These are phyloP conservation scores for Noccaea bulbosa DNA, from an alignment of 345 rosid genomes.

Conservation along the genomic window DNA sequence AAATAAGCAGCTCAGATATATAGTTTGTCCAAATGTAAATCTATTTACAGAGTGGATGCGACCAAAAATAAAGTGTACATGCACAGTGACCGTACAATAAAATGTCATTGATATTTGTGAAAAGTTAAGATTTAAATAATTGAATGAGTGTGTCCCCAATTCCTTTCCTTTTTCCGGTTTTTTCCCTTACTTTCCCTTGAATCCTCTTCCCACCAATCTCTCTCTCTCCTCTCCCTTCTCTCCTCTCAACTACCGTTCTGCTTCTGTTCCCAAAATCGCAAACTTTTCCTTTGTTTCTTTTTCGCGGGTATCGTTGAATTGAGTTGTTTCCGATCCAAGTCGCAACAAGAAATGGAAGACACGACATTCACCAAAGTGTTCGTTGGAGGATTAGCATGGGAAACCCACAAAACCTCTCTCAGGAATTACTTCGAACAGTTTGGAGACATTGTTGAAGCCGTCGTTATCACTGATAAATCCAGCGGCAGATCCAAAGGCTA, in stretches of 20 bases:
- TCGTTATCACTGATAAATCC: constrained; percentile 94
- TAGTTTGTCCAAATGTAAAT: constrained; percentile 9
- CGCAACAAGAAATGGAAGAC: constrained; percentile 44
- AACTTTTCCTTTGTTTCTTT: constrained; percentile 8
- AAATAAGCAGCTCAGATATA: not conserved
- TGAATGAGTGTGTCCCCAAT: constrained; percentile 42
- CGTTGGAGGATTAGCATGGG: constrained; percentile 99
- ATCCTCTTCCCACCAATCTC: constrained; percentile 48
- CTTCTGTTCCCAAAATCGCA: constrained; percentile 34
- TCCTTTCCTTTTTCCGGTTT: constrained; percentile 18
- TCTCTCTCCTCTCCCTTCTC: constrained; percentile 34
- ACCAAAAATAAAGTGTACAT: constrained; percentile 29
- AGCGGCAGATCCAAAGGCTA: constrained; percentile 99
- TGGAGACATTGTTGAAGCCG: constrained; percentile 98
- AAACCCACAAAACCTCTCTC: constrained; percentile 91
- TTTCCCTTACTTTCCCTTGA: constrained; percentile 52
- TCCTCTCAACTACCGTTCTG: constrained; percentile 49
- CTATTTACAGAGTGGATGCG: constrained; percentile 35
- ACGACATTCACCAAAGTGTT: constrained; percentile 94
- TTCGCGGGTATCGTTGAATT: constrained; percentile 23
- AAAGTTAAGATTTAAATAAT: constrained; percentile 39
- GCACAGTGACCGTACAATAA: constrained; percentile 44
- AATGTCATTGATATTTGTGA: constrained; percentile 32
- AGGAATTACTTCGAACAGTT: constrained; percentile 94
- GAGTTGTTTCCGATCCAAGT: not conserved